Conservation (phyloP, 148 eudicot species). For the Talinum fruticosum region DNA sequence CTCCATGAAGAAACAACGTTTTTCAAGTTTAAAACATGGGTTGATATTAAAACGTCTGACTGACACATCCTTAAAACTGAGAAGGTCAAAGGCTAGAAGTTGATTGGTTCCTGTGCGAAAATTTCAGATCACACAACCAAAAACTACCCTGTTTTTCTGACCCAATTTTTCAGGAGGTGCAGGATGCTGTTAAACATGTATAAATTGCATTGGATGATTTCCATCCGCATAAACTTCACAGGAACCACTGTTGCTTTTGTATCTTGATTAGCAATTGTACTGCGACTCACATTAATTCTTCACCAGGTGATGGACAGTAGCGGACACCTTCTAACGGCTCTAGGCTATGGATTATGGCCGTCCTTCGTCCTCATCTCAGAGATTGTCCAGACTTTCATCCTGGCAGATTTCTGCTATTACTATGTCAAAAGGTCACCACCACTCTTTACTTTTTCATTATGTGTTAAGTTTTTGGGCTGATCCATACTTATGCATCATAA, state of each 20-base stretch:
- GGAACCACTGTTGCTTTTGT: not conserved
- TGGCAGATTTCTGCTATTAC: slow-evolving; percentile 94
- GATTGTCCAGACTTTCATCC: slow-evolving; percentile 88
- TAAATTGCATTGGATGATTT: not conserved
- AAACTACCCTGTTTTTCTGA: too few species aligned
- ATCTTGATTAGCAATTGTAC: not conserved
- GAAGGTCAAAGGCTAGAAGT: not conserved
- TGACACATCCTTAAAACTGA: not conserved
- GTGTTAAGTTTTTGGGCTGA: not conserved
- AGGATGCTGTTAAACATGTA: too few species aligned
- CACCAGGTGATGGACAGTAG: slow-evolving; percentile 78
- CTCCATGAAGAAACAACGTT: too few species aligned
- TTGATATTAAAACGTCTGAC: too few species aligned
- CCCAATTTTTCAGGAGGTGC: too few species aligned
- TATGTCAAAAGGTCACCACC: slow-evolving; percentile 70
- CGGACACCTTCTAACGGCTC: slow-evolving; percentile 80
- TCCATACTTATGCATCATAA: too few species aligned
- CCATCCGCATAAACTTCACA: not conserved
- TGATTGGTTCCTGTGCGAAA: too few species aligned
- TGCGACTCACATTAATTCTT: not conserved
- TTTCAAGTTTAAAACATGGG: too few species aligned
- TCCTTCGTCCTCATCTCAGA: slow-evolving; percentile 81
- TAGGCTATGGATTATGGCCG: slow-evolving; percentile 90
- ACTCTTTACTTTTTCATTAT: not conserved
- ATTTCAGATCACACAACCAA: too few species aligned